Percentiles rank a stretch among this genome's conserved stretches.
phyloP scores from a whole-genome alignment of 441 rosid genomes.

The Euphorbia neoarborescens region DNA sequence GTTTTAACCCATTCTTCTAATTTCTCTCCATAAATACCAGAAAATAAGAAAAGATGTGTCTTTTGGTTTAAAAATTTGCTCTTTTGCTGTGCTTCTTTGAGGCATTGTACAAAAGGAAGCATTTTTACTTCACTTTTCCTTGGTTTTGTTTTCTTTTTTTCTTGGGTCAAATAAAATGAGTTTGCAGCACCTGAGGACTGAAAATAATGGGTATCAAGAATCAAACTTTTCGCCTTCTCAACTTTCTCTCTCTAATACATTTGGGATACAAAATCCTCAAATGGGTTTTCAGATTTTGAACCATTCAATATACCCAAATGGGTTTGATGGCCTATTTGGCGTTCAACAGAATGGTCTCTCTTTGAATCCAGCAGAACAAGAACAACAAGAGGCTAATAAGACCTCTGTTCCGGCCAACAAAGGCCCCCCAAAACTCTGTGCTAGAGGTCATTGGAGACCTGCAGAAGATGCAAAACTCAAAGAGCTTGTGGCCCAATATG shows the following conservation, averaged over 20 bases:
- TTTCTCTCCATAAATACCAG: background rate
- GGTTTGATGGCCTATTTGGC: slow-evolving; percentile 21
- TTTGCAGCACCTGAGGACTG: slow-evolving; percentile 20
- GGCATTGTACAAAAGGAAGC: slow-evolving; percentile 6
- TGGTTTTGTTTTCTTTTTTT: background rate
- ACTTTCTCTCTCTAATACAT: slow-evolving; percentile 22
- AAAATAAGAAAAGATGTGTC: background rate
- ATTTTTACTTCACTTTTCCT: background rate
- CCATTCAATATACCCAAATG: slow-evolving; percentile 26
- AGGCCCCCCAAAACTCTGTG: slow-evolving; percentile 43
- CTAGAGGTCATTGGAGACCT: slow-evolving; percentile 95
- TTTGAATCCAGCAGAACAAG: slow-evolving; percentile 26
- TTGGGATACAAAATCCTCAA: slow-evolving; percentile 18
- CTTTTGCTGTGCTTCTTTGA: background rate
- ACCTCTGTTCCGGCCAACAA: slow-evolving; percentile 20
- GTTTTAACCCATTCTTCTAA: background rate
- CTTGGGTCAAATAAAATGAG: slow-evolving; percentile 26
- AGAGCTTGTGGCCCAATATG: slow-evolving; percentile 75
- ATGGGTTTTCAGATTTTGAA: slow-evolving; percentile 30
- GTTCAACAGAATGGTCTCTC: slow-evolving; percentile 19
- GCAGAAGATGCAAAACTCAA: slow-evolving; percentile 82
- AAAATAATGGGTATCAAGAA: slow-evolving; percentile 23
- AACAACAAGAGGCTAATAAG: slow-evolving; percentile 13
- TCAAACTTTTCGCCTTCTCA: slow-evolving; percentile 26
- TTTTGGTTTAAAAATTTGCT: background rate